Base-by-base conservation (phyloP, 2,329 filamentous ascomycete genomes). In the Calonectria pseudoreteaudii region DNA sequence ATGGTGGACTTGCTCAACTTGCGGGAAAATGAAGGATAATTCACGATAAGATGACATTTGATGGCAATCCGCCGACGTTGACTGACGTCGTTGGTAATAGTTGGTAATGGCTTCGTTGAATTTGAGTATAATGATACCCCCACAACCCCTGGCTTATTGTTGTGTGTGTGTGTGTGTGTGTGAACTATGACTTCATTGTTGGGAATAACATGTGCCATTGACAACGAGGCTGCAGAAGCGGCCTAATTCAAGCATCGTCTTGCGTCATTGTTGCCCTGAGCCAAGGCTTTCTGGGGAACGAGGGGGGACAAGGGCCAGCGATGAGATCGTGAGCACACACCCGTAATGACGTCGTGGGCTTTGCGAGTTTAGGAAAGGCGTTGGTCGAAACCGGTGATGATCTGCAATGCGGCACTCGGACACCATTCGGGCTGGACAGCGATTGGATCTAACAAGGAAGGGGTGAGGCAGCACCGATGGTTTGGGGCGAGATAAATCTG, bases 1-100 rank as follows among this genome's bases (percentile, higher is more conserved):
- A 75, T 91, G 89, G 88, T 91, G 90, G 90, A 89, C 87, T 30
- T 92, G 90, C 76, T 87, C 87, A 23, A 81, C 85, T 4, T 92
- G 90, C 79, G 89, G 89, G 2, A 86, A 83, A 75, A 87, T 91
- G 83, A 91, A 91, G 82, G 85, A 88, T 14, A 87, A 81, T 73
- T 90, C 88, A 66, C 79, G 76, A 77, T 83, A 78, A 78, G 44
- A 30, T 14, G 60, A 38, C 28, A 7, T 31, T 65, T 14, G 14
- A 30, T 38, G 11, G 2, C 50, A 9, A 34, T 31, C 62, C 8
- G 20, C 34, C 50, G 65, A 73, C 68, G 34, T 41, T 23, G 14
- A 62, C 36, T 41, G 56, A 41, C 31, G 34, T 66, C 26, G 66
- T 72, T 50, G 68, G 56, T 56, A 26, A n/a, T n/a, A 36, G 52